These are phyloP conservation scores for Nicotiana otophora DNA, from an alignment of 257 asterid genomes.

Conservation along the genomic window DNA sequence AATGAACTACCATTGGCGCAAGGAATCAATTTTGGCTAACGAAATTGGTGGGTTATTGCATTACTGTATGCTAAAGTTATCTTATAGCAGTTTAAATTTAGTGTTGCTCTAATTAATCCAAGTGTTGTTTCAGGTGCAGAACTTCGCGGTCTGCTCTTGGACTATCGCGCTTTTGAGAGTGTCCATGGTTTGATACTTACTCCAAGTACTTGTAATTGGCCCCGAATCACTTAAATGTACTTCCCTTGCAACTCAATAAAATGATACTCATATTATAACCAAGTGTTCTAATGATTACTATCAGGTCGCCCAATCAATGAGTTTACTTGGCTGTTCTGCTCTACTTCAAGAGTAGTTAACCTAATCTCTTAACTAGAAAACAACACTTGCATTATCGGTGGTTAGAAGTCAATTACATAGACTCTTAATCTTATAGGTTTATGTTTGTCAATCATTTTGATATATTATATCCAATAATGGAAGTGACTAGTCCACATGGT, in stretches of 20 bases:
- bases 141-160: background rate
- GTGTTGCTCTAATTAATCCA: background rate
- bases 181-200: background rate
- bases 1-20: conserved; percentile 79
- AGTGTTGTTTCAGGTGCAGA: background rate
- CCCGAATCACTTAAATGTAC: background rate
- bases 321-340: background rate
- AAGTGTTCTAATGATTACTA: background rate
- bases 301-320: background rate
- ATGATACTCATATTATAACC: background rate
- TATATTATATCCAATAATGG: background rate
- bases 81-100: too few relatives aligned
- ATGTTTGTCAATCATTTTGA: background rate
- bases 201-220: background rate
- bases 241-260: background rate
- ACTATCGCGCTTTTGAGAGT: background rate
- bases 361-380: conserved; percentile 22
- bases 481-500: background rate
- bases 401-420: background rate
- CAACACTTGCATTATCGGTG: conserved; percentile 14
- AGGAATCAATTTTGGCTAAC: conserved; percentile 75
- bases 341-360: conserved; percentile 33
- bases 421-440: background rate
- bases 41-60: background rate
- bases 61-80: background rate